Conservation (phyloP, 1,284 basidiomycete species). For the Mixia osmundae region DNA sequence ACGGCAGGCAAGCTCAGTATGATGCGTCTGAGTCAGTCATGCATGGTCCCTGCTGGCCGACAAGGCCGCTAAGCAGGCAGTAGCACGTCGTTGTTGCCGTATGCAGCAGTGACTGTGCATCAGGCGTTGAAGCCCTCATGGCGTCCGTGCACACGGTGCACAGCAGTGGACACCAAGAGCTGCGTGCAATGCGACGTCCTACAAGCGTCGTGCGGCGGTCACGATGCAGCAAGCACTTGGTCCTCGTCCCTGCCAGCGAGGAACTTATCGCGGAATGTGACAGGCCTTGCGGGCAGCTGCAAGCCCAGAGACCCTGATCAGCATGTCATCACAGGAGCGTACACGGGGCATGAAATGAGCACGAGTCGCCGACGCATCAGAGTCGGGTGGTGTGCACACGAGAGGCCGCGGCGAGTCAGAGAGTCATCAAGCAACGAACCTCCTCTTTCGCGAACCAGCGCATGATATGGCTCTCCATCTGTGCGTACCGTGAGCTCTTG, state of each 20-base stretch:
- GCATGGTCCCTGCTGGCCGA: too few species aligned
- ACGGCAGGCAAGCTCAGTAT: too few species aligned
- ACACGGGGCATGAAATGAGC: background rate
- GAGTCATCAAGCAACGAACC: constrained; percentile 14
- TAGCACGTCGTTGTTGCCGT: too few species aligned
- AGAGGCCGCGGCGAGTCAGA: background rate
- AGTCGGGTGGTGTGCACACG: constrained; percentile 6
- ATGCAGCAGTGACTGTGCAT: too few species aligned
- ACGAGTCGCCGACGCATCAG: too few species aligned
- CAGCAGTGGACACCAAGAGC: too few species aligned
- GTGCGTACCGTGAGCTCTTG: constrained; percentile 14
- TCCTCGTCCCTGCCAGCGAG: constrained; percentile 6
- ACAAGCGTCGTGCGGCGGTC: background rate
- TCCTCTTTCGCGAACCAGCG: constrained; percentile 26
- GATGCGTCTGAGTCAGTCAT: too few species aligned
- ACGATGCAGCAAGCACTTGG: background rate
- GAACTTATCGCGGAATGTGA: constrained; percentile 16
- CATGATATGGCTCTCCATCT: constrained; percentile 20
- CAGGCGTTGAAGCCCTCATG: too few species aligned
- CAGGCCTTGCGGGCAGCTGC: constrained; percentile 1
- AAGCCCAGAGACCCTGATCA: too few species aligned
- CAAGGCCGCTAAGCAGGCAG: too few species aligned
- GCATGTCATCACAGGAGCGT: background rate
- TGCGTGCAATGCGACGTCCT: too few species aligned
- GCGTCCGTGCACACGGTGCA: too few species aligned